Evolutionary conservation across 192 early-diverging fungal species (phyloP), one percentile per base, ranked within the genome.

Genomic region (Cetraspora pellucida): DNA sequence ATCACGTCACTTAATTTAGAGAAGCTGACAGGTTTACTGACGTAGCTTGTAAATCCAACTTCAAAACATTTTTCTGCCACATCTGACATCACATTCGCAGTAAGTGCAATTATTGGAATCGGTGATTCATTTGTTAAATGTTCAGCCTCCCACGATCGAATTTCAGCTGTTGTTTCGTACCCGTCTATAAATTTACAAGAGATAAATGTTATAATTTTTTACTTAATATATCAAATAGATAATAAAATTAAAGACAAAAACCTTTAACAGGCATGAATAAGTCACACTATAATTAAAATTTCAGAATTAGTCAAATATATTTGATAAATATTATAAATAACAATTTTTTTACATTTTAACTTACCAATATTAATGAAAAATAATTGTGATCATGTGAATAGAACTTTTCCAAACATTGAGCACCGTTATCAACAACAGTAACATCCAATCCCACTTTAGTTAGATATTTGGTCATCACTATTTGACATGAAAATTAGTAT

Each of bases 251-350:
- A 46, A 50, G 27, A 31, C 63, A 44, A 77, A 85, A 77, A 85
- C 84, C 84, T 82, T 84, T 89, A 45, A 86, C 81, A 3, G 87
- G 87, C 87, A 89, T 88, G 47, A 88, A 88, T 31, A 88, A 66
- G 71, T 88, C 87, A 72, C 87, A 89, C 74, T 82, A 72, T 31
- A 25, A 21, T 17, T 49, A 70, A 70, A 16, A 77, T 37, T 21
- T 14, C 19, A 8, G 19, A 50, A 5, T 77, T 28, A 37, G 43
- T 46, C 23, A 78, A 68, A 44, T 30, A 21, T 31, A 30, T 1
- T 1, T 28, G 57, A 25, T 23, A 70, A 27, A 66, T 19, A 49
- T 49, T 21, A 80, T 50, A 57, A 9, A 23, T 7, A 59, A 9
- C n/a, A 69, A 50, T 55, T 16, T 5, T 54, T 14, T 13, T 43